Base-by-base conservation (phyloP, 768 basidiomycete genomes). In the Podaxis mareebaensis region DNA sequence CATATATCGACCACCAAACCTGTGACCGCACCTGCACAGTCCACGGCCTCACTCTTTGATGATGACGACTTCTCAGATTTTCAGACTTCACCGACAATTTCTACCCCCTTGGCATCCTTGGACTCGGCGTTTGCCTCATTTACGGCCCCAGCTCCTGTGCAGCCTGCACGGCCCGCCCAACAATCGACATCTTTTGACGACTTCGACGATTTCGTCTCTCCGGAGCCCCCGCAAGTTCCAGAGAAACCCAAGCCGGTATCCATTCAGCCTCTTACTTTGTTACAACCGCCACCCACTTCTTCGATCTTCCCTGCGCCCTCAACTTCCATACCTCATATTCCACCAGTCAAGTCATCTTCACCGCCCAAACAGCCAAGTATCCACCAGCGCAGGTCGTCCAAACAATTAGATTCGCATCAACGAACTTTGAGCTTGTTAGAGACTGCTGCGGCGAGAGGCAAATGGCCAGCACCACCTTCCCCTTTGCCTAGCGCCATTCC, bases 351-450 rank as follows among this genome's bases (percentile, higher is more conserved):
- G 22, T 53, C 69, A 17, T 33, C 53, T 42, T 42, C 63, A 20
- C 54, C 58, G 4, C 38, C 61, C n/a, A 58, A 63, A 57, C 52
- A 39, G n/a, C 13, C 22, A 8, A 63, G 60, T 58, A 42, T 59
- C 56, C 64, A 69, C 52, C 61, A 65, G 39, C 74, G 70, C 52
- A 74, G 73, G 72, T 53, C 63, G 2, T 74, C 80, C 12, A 77
- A 77, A 52, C 71, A 77, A 38, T 77, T 79, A 12, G 81, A 83
- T 15, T 65, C 64, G 60, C 87, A 87, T 65, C 77, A 80, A 61
- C 83, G 88, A 42, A 86, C 88, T 1, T 72, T 82, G 64, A 85
- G 78, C 64, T 76, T 91, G 26, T 71, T 91, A 67, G 81, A 86
- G 65, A 75, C 72, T 15, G 89, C 85, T 7, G 86, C 86, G 7